Conservation (phyloP, 2,329 filamentous ascomycete genomes). For the Epichloe sp. region DNA sequence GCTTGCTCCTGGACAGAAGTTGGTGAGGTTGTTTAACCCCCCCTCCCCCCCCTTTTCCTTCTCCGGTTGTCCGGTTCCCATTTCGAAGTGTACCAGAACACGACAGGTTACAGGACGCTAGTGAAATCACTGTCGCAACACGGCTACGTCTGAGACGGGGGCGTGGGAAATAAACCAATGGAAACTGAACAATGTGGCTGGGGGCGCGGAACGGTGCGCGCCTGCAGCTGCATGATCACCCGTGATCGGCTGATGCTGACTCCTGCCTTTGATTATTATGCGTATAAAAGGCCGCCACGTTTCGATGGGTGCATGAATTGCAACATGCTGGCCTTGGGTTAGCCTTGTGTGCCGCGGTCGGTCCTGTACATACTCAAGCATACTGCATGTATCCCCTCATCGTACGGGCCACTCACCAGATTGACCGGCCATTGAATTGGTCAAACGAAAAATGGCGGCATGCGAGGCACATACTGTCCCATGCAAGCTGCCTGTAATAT, state of each 20-base stretch:
- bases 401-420: constrained; percentile 1
- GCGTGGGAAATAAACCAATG: not conserved
- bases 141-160: not conserved
- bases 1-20: not conserved
- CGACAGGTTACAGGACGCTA: not conserved
- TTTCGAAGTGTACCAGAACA: not conserved
- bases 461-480: not conserved
- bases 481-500: not conserved
- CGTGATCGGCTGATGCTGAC: constrained; percentile 16
- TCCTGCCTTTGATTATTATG: not conserved
- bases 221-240: constrained; percentile 23
- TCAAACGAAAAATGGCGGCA: not conserved
- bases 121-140: not conserved
- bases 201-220: constrained; percentile 21
- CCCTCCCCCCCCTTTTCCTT: not conserved
- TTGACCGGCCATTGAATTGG: not conserved
- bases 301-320: constrained; percentile 7
- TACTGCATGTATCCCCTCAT: not conserved
- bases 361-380: constrained; percentile 1
- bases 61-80: not conserved
- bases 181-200: not conserved
- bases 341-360: constrained; percentile 1
- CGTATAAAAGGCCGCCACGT: constrained; percentile 18
- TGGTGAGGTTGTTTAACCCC: not conserved
- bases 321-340: not conserved